phyloP scores from a whole-genome alignment of 805 yeast species.

The Kurtzmaniella fragi region DNA sequence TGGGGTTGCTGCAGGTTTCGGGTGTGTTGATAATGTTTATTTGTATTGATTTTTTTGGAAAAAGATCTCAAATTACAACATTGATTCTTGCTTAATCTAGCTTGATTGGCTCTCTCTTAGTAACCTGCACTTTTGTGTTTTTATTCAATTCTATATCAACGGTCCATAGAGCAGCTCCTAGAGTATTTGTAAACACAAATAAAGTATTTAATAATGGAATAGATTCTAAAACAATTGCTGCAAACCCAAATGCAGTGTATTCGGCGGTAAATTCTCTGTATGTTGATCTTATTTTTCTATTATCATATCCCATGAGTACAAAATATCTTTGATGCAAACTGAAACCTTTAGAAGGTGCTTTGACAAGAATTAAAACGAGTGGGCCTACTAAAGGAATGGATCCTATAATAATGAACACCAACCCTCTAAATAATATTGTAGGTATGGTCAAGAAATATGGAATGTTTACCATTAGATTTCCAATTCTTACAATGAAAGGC shows the following conservation, averaged over 20 bases:
- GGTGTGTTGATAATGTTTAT: conserved; percentile 85
- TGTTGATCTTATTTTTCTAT: conserved; percentile 33
- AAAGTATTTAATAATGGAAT: conserved; percentile 50
- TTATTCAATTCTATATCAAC: conserved; percentile 22
- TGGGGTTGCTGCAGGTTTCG: conserved; percentile 99
- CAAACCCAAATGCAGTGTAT: conserved; percentile 49
- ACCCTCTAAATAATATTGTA: conserved; percentile 31
- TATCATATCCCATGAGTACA: conserved; percentile 46
- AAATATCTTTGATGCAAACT: conserved; percentile 53
- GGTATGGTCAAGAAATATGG: conserved; percentile 39
- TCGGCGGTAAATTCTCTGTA: conserved; percentile 34
- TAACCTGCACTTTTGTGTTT: conserved; percentile 4
- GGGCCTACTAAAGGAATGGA: conserved; percentile 60
- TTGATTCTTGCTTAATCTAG: not conserved
- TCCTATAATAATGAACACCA: conserved; percentile 33
- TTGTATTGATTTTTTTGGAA: conserved; percentile 24
- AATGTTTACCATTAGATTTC: conserved; percentile 21
- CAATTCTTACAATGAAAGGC: conserved; percentile 25
- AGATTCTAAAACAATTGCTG: conserved; percentile 46
- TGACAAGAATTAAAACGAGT: conserved; percentile 40
- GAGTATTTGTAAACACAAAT: conserved; percentile 52
- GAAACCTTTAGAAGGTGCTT: conserved; percentile 52
- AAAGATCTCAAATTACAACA: not conserved
- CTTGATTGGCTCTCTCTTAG: conserved; percentile 10
- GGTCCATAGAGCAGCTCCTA: conserved; percentile 67